A percentile compares a stretch with the other conserved stretches of the same genome.
phyloP scores from a whole-genome alignment of 257 asterid genomes.

The Ballota nigra region DNA sequence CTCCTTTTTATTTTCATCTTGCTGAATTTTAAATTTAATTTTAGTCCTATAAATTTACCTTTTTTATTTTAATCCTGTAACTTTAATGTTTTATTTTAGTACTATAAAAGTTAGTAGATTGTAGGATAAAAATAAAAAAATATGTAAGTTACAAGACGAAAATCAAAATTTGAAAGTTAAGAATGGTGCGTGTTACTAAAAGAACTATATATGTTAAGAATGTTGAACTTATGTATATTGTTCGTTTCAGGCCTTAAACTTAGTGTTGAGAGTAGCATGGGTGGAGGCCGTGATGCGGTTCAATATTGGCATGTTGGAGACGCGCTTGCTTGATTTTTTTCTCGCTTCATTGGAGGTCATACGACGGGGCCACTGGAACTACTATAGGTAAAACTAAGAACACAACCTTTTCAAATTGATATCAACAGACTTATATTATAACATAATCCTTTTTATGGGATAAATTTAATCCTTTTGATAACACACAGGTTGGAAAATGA shows the following conservation, averaged over 20 bases:
- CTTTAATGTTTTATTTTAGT: too few species aligned
- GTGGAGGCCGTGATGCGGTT: conserved; percentile 72
- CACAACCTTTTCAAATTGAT: not conserved
- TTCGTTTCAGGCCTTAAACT: conserved; percentile 58
- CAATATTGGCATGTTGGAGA: conserved; percentile 53
- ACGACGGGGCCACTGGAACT: conserved; percentile 99
- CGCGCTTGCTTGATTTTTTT: conserved; percentile 67
- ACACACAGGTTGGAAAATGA: conserved; percentile 70
- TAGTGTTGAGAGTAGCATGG: conserved; percentile 86
- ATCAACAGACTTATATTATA: not conserved
- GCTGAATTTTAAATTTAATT: too few species aligned
- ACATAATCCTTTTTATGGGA: not conserved
- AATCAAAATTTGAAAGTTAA: too few species aligned
- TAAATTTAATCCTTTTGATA: conserved; percentile 4
- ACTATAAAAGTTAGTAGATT: too few species aligned
- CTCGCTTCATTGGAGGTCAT: conserved; percentile 90
- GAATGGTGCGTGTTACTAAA: too few species aligned
- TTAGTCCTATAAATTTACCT: too few species aligned
- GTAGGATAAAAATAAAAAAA: too few species aligned
- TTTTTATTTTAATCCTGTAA: too few species aligned
- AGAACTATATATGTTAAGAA: too few species aligned
- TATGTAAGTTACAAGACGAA: too few species aligned
- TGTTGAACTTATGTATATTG: not conserved
- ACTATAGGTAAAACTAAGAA: conserved; percentile 55
- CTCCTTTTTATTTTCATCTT: too few species aligned